Base-by-base conservation (phyloP, 108 stramenopile genomes). In the Skeletonema costatum region DNA sequence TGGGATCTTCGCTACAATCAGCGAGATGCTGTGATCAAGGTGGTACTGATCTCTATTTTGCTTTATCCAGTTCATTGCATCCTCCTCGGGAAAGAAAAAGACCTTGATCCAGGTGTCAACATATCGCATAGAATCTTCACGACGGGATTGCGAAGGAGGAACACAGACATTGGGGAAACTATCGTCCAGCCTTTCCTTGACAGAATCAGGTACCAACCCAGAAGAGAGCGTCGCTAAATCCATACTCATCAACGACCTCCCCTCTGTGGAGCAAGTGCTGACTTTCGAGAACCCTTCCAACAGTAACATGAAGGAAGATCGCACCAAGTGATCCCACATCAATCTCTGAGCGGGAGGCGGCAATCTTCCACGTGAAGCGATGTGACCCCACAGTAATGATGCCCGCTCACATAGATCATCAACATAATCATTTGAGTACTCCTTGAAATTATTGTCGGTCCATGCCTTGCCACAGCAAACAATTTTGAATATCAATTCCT, bases 161-260 rank as follows among this genome's bases (percentile, higher is more conserved):
- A 71, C 67, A 0, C 51, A 60, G 21, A 79, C 60, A 29, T 50
- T 53, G 3, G 74, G 77, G 25, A 75, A 74, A 56, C 79, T 70
- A 9, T 76, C 86, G 32, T 68, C 59, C 10, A 92, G 66, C 66
- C 80, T 74, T 44, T 75, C 67, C 70, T 70, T 64, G 9, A 93
- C 69, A 30, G 85, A 66, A n/a, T 72, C 60, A 11, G 87, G 71
- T 11, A 31, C 67, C 9, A 90, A 76, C 50, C 85, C 92, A 50
- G 83, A 50, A 19, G 87, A 72, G 29, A 93, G 84, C 42, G 93
- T 83, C n/a, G 92, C 92, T 70, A 98, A 65, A 73, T 98, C 98
- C 93, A 98, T 96, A 67, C 92, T 96, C 98, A 98, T 97, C 12
- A 94, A 75, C 13, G 97, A 89, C 58, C 98, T 70, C 0, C 98